These are phyloP conservation scores for Lolium multiflorum DNA, from an alignment of 176 grass and related monocot species.

Conservation along the genomic window DNA sequence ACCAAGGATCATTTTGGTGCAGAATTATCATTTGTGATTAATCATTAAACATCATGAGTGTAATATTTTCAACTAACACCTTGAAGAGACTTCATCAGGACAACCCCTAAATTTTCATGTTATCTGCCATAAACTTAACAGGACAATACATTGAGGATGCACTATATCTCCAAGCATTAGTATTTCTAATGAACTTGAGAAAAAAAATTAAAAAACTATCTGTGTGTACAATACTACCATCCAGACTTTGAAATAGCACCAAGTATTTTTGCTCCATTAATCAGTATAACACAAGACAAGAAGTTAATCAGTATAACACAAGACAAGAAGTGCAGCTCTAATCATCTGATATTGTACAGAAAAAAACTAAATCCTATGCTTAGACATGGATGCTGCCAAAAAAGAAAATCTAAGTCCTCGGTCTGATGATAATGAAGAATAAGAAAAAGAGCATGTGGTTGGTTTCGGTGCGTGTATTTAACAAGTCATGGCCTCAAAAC, in stretches of 20 bases:
- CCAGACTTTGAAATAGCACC: not conserved
- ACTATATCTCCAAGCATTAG: constrained; percentile 20
- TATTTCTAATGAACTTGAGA: constrained; percentile 18
- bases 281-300: constrained; percentile 28
- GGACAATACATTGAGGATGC: not conserved
- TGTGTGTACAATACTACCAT: constrained; percentile 6
- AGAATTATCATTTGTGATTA: constrained; percentile 5
- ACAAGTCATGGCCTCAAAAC: constrained; percentile 16
- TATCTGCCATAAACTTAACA: constrained; percentile 1
- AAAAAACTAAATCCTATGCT: constrained; percentile 23
- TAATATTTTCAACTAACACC: constrained; percentile 12
- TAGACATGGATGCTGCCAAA: not conserved
- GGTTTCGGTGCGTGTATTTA: constrained; percentile 4
- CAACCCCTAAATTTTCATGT: not conserved
- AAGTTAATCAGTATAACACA: constrained; percentile 2
- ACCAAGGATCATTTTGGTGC: constrained; percentile 17
- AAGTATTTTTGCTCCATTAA: not conserved
- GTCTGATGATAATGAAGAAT: constrained; percentile 22
- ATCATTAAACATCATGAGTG: constrained; percentile 22
- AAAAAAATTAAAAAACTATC: not conserved
- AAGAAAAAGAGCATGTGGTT: constrained; percentile 7
- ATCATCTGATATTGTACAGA: not conserved
- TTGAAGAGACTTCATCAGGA: not conserved
- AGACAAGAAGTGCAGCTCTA: constrained; percentile 36
- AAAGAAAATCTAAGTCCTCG: not conserved